phyloP scores from a whole-genome alignment of 1,139 yeast genomes.

The Yamadazyma pseudoaaseri region DNA sequence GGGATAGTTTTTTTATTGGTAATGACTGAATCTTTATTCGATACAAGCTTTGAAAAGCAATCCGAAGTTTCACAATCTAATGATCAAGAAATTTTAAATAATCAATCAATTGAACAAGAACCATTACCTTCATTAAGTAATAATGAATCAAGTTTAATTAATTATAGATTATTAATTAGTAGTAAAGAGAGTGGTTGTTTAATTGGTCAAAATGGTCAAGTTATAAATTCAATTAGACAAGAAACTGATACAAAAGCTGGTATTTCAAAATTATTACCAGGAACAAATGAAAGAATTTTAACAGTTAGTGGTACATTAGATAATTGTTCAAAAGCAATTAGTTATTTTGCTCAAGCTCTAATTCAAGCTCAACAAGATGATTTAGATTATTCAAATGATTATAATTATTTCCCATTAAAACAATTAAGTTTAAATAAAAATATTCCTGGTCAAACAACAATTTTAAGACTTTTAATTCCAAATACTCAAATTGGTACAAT shows the following conservation, averaged over 20 bases:
- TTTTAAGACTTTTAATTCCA: constrained; percentile 73
- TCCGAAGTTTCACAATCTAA: neutral
- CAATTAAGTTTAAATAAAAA: constrained; percentile 53
- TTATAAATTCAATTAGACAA: constrained; percentile 75
- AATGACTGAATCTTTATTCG: constrained; percentile 45
- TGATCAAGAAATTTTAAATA: neutral
- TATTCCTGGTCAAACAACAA: constrained; percentile 52
- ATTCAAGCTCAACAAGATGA: constrained; percentile 10
- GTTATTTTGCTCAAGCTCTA: constrained; percentile 69
- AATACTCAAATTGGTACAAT: constrained; percentile 89
- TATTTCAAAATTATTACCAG: constrained; percentile 77
- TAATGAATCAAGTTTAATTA: constrained; percentile 42
- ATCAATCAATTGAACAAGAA: neutral
- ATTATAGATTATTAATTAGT: constrained; percentile 70
- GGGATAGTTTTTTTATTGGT: neutral
- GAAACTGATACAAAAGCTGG: constrained; percentile 85
- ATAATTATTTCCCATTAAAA: constrained; percentile 62
- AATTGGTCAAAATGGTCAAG: constrained; percentile 83
- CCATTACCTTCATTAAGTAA: constrained; percentile 4
- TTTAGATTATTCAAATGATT: constrained; percentile 1
- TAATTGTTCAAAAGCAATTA: constrained; percentile 69
- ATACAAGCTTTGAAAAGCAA: constrained; percentile 20
- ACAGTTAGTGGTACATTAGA: constrained; percentile 81
- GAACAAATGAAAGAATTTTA: constrained; percentile 81
- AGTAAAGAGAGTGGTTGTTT: constrained; percentile 90